A percentile compares a stretch with the other conserved stretches of the same genome.
phyloP scores from a whole-genome alignment of 176 grass and related monocot species.

The Zoysia pacifica region DNA sequence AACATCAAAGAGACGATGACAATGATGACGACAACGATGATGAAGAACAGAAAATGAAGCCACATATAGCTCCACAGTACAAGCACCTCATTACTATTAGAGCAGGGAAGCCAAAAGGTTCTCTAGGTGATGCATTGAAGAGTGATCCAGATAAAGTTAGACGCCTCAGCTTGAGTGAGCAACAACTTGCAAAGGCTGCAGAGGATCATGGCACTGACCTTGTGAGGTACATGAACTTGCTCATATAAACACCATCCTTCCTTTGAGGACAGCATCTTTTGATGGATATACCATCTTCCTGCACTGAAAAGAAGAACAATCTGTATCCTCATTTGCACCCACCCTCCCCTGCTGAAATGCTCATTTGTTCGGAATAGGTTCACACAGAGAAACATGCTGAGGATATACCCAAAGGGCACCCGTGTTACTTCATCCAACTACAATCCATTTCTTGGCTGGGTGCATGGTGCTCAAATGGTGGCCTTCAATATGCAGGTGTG shows the following conservation, averaged over 20 bases:
- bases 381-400: slow-evolving; percentile 86
- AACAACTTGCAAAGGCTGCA: slow-evolving; percentile 70
- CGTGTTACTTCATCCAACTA: slow-evolving; percentile 91
- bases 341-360: slow-evolving; percentile 19
- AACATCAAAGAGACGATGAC: slow-evolving; percentile 24
- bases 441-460: slow-evolving; percentile 88
- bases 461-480: slow-evolving; percentile 96
- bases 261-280: background rate
- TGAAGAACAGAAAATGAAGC: slow-evolving; percentile 45
- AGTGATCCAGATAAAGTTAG: slow-evolving; percentile 78
- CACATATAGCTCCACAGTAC: slow-evolving; percentile 55
- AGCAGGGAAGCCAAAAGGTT: slow-evolving; percentile 89
- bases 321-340: background rate
- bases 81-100: slow-evolving; percentile 80
- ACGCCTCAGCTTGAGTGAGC: slow-evolving; percentile 90
- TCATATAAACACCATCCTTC: background rate
- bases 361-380: slow-evolving; percentile 54
- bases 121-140: slow-evolving; percentile 65
- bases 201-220: slow-evolving; percentile 64
- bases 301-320: background rate
- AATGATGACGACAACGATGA: slow-evolving; percentile 23
- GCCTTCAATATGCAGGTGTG: slow-evolving; percentile 97
- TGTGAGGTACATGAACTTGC: slow-evolving; percentile 45
- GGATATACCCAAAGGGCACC: slow-evolving; percentile 86
- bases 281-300: no score